A percentile compares a stretch with the other conserved stretches of the same genome.
Evolutionary conservation across 106 monocot genomes (phyloP).

Genomic region (Chionographis japonica): DNA sequence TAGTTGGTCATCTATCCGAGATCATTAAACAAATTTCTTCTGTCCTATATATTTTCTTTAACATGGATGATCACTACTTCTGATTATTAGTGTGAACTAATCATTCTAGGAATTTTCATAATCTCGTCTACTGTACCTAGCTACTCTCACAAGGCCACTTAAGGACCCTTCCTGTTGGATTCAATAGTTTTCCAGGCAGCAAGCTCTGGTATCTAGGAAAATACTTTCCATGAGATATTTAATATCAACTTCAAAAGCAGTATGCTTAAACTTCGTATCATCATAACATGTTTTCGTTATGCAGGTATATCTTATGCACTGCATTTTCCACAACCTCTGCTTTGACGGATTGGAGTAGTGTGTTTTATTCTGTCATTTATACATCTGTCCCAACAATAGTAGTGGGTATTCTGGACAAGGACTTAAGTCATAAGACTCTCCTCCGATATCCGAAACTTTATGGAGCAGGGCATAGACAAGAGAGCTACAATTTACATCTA

Average conservation of each 20-base stretch:
- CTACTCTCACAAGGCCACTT: too few relatives aligned
- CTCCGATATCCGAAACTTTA: conserved; percentile 83
- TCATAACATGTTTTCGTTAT: conserved; percentile 6
- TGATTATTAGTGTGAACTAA: too few relatives aligned
- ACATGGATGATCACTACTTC: too few relatives aligned
- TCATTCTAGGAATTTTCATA: too few relatives aligned
- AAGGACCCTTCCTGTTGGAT: too few relatives aligned
- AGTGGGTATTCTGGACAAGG: conserved; percentile 87
- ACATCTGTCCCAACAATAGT: conserved; percentile 93
- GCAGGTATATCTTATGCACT: conserved; percentile 81
- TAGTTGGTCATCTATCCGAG: too few relatives aligned
- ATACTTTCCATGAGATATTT: not conserved
- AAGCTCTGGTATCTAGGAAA: too few relatives aligned
- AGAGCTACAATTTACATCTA: conserved; percentile 82
- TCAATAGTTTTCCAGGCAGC: too few relatives aligned
- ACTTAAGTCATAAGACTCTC: conserved; percentile 82
- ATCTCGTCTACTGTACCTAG: too few relatives aligned
- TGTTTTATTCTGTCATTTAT: conserved; percentile 94
- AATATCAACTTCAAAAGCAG: not conserved
- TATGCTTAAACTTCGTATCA: too few relatives aligned
- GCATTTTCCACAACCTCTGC: conserved; percentile 92
- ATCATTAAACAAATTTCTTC: too few relatives aligned
- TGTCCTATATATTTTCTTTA: too few relatives aligned
- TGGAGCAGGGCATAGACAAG: conserved; percentile 79
- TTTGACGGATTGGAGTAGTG: conserved; percentile 97